phyloP scores from a whole-genome alignment of 345 rosid genomes.

The Eucalyptus cloeziana region DNA sequence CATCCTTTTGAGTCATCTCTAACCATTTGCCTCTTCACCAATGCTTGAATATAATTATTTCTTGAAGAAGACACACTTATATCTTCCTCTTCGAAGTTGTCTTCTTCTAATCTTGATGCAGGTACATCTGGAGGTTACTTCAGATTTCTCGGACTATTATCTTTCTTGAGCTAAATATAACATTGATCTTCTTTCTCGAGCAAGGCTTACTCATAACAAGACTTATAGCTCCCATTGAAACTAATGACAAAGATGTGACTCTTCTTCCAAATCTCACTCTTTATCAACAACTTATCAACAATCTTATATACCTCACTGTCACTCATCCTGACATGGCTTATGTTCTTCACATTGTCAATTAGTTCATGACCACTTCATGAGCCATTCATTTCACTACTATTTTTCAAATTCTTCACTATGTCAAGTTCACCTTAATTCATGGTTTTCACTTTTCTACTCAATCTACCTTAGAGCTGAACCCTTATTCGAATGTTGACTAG shows the following conservation, averaged over 20 bases:
- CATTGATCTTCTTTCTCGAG: background rate
- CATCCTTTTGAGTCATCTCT: too few relatives aligned
- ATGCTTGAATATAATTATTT: too few relatives aligned
- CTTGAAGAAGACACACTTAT: too few relatives aligned
- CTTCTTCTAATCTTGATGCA: too few relatives aligned
- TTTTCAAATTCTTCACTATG: too few relatives aligned
- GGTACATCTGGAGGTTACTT: too few relatives aligned
- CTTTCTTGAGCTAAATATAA: too few relatives aligned
- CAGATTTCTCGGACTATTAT: too few relatives aligned
- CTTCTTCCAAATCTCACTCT: accelerated
- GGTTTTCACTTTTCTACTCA: too few relatives aligned
- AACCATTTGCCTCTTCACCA: too few relatives aligned
- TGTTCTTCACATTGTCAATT: background rate
- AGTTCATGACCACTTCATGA: accelerated
- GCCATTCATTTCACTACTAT: background rate
- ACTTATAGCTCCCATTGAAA: background rate
- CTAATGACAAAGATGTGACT: background rate
- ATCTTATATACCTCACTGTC: accelerated
- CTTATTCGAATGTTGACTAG: background rate
- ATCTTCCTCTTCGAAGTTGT: too few relatives aligned
- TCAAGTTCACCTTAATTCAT: background rate
- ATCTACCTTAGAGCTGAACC: background rate
- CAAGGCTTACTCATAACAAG: too few relatives aligned
- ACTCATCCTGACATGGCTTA: accelerated
- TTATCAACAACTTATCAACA: background rate